A percentile compares a stretch with the other conserved stretches of the same genome.
Conservation (phyloP, 352 stramenopile genomes). For the Pythium aristosporum region DNA sequence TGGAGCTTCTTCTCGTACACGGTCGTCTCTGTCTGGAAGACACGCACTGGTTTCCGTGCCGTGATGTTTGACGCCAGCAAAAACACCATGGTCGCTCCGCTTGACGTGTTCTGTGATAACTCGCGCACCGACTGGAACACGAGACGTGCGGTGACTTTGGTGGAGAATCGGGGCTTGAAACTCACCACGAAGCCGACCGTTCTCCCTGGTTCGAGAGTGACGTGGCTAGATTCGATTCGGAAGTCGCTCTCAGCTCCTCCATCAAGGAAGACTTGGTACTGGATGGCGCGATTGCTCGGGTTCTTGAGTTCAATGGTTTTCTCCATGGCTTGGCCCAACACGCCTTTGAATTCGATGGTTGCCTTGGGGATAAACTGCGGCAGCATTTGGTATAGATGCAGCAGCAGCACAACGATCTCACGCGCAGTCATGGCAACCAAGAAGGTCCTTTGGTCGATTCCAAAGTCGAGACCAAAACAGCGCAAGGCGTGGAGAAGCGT, state of each 20-base stretch:
- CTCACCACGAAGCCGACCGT: constrained; percentile 78
- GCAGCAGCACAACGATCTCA: constrained; percentile 79
- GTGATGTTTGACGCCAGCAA: constrained; percentile 84
- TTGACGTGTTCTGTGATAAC: constrained; percentile 25
- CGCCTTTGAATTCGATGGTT: constrained; percentile 91
- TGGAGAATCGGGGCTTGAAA: constrained; percentile 82
- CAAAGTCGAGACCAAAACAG: constrained; percentile 81
- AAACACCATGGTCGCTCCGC: constrained; percentile 88
- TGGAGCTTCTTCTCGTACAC: constrained; percentile 79
- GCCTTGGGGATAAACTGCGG: constrained; percentile 92
- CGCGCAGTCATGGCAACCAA: constrained; percentile 55
- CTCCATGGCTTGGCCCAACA: constrained; percentile 81
- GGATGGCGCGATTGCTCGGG: constrained; percentile 72
- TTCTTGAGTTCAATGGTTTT: constrained; percentile 95
- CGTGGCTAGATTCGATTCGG: constrained; percentile 61
- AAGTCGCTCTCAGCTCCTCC: constrained; percentile 54
- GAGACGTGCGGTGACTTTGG: constrained; percentile 80
- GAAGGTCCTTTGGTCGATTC: constrained; percentile 53
- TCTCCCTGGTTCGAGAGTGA: constrained; percentile 79
- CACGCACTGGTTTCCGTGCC: constrained; percentile 64
- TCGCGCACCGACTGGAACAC: constrained; percentile 83
- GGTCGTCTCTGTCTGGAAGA: constrained; percentile 78
- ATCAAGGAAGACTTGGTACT: constrained; percentile 90
- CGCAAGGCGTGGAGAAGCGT: constrained; percentile 60
- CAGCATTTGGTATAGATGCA: constrained; percentile 91